A percentile compares a stretch with the other conserved stretches of the same genome.
Evolutionary conservation across 2,329 filamentous ascomycete genomes (phyloP).

Genomic region (Shiraia bambusicola): DNA sequence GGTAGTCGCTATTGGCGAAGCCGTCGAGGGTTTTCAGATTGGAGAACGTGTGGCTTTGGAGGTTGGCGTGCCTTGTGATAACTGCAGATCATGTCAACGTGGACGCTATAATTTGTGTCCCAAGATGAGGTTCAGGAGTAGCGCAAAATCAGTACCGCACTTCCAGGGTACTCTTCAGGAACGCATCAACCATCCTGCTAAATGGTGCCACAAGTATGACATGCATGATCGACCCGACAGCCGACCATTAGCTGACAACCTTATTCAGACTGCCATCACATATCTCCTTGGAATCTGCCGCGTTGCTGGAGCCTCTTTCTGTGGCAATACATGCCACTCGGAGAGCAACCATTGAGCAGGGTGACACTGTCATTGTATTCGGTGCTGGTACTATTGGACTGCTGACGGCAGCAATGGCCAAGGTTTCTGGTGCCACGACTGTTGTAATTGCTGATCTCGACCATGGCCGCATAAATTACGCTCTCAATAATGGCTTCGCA

Average conservation of each 20-base stretch:
- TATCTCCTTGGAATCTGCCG: conserved; percentile 44
- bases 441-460: conserved; percentile 47
- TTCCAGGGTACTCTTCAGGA: conserved; percentile 49
- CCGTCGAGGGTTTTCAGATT: conserved; percentile 42
- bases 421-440: conserved; percentile 44
- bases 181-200: conserved; percentile 47
- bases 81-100: conserved; percentile 45
- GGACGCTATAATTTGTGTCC: conserved; percentile 48
- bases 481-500: conserved; percentile 43
- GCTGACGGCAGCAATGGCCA: conserved; percentile 45
- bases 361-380: conserved; percentile 79
- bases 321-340: conserved; percentile 83
- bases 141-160: conserved; percentile 47
- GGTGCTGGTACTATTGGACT: conserved; percentile 69
- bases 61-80: conserved; percentile 46
- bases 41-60: conserved; percentile 47
- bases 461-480: conserved; percentile 44
- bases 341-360: conserved; percentile 71
- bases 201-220: conserved; percentile 49
- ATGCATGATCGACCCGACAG: conserved; percentile 30
- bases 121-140: conserved; percentile 47
- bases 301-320: conserved; percentile 62
- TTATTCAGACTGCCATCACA: conserved; percentile 42
- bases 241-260: conserved; percentile 32
- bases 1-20: conserved; percentile 42